Percentiles rank a stretch among this genome's conserved stretches.
These are phyloP conservation scores for Tanacetum coccineum DNA, from an alignment of 129 eudicot species.

Conservation along the genomic window DNA sequence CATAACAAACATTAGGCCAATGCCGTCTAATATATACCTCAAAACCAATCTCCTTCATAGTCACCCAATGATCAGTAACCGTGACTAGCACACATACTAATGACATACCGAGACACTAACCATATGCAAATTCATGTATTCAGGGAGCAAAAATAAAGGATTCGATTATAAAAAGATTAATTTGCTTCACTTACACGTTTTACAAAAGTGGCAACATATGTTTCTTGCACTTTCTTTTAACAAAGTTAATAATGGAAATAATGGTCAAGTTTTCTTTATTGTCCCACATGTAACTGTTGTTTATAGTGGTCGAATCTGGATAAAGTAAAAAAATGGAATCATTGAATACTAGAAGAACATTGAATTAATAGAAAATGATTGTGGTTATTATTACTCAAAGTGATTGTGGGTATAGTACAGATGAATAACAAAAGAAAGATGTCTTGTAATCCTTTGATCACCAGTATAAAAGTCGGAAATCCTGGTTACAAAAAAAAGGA, in stretches of 20 bases:
- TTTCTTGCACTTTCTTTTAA: slow-evolving; percentile 32
- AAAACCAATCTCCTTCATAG: slow-evolving; percentile 83
- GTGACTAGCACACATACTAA: not conserved
- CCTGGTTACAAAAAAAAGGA: too few species aligned
- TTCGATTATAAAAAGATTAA: not conserved
- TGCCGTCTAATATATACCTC: slow-evolving; percentile 40
- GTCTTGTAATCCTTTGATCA: not conserved
- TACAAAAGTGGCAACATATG: slow-evolving; percentile 26
- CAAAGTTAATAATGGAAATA: slow-evolving; percentile 28
- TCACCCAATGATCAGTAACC: not conserved
- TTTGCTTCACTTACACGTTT: slow-evolving; percentile 25
- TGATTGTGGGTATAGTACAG: not conserved
- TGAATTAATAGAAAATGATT: not conserved
- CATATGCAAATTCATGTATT: not conserved
- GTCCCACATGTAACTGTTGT: slow-evolving; percentile 1
- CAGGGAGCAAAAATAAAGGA: not conserved
- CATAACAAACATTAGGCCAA: slow-evolving; percentile 84
- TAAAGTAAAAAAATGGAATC: slow-evolving; percentile 12
- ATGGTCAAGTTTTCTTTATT: slow-evolving; percentile 11
- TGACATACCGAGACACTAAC: slow-evolving; percentile 6
- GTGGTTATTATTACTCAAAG: not conserved
- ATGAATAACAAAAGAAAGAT: not conserved
- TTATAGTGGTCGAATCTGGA: slow-evolving; percentile 23
- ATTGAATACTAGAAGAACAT: not conserved
- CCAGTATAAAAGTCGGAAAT: too few species aligned